Evolutionary conservation across 371 early-diverging fungal genomes (phyloP).

Genomic region (Mucor indicus): DNA sequence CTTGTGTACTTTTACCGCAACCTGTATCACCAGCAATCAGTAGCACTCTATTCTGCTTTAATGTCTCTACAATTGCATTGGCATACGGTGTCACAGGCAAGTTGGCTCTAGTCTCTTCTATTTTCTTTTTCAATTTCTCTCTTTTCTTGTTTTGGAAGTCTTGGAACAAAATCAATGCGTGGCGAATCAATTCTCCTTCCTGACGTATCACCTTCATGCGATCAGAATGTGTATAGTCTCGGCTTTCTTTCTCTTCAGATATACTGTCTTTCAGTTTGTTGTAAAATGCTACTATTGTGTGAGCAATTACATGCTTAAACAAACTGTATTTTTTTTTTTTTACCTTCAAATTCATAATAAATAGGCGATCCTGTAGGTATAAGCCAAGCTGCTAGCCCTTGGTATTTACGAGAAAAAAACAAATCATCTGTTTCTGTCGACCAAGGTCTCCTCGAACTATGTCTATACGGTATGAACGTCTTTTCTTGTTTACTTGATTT

Average conservation of each 20-base stretch:
- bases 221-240: neutral
- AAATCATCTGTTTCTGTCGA: slow-evolving; percentile 39
- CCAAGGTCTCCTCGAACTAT: slow-evolving; percentile 25
- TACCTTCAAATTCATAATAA: slow-evolving; percentile 53
- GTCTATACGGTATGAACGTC: neutral
- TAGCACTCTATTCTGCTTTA: slow-evolving; percentile 51
- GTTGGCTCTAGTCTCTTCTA: slow-evolving; percentile 44
- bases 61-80: slow-evolving; percentile 55
- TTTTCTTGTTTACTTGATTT: slow-evolving; percentile 16
- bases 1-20: slow-evolving; percentile 79
- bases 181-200: slow-evolving; percentile 47
- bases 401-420: slow-evolving; percentile 37
- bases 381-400: slow-evolving; percentile 39
- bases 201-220: slow-evolving; percentile 13
- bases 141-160: slow-evolving; percentile 56
- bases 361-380: slow-evolving; percentile 41
- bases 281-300: slow-evolving; percentile 30
- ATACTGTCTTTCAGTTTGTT: slow-evolving; percentile 29
- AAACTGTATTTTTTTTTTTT: neutral
- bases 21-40: slow-evolving; percentile 82
- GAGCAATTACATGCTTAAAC: neutral
- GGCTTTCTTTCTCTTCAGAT: slow-evolving; percentile 1
- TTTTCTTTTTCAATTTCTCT: slow-evolving; percentile 37
- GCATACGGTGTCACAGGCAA: slow-evolving; percentile 65
- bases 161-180: slow-evolving; percentile 55